Evolutionary conservation across 2,329 filamentous ascomycete species (phyloP).

Genomic region (Colletotrichum lini): DNA sequence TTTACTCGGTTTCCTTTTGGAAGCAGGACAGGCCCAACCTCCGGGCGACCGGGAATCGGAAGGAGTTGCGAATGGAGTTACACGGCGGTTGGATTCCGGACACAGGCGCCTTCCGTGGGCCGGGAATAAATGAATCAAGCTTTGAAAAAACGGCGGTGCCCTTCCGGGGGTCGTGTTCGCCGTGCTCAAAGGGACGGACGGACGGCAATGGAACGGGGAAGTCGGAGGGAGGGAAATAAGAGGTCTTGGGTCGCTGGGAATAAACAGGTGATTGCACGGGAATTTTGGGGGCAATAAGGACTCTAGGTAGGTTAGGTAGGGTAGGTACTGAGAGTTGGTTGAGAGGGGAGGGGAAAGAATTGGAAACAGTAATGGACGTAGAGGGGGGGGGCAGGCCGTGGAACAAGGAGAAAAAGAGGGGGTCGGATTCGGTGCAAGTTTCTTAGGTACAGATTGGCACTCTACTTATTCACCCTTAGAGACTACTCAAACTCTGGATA

Average conservation of each 20-base stretch:
- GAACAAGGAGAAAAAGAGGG: neutral
- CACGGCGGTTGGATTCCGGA: neutral
- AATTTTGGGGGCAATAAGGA: slow-evolving; percentile 30
- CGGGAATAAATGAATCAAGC: slow-evolving; percentile 28
- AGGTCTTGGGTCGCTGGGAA: slow-evolving; percentile 40
- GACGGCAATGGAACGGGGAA: neutral
- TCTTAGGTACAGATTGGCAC: neutral
- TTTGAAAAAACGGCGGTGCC: slow-evolving; percentile 3
- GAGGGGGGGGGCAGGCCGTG: neutral
- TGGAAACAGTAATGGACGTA: neutral
- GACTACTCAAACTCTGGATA: too few relatives aligned
- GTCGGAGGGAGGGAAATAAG: slow-evolving; percentile 4
- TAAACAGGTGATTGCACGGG: slow-evolving; percentile 42
- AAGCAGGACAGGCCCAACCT: neutral
- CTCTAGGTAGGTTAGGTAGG: neutral
- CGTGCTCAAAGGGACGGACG: slow-evolving; percentile 3
- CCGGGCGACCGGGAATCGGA: neutral
- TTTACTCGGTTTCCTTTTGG: neutral
- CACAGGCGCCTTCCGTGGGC: slow-evolving; percentile 5
- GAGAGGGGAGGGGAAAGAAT: neutral
- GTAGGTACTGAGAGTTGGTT: neutral
- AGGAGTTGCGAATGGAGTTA: slow-evolving; percentile 3
- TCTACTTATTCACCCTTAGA: too few relatives aligned
- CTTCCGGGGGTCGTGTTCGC: neutral
- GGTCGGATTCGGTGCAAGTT: neutral